Conservation (phyloP, 1,284 basidiomycete species). For the Leccinum angustisporum region DNA sequence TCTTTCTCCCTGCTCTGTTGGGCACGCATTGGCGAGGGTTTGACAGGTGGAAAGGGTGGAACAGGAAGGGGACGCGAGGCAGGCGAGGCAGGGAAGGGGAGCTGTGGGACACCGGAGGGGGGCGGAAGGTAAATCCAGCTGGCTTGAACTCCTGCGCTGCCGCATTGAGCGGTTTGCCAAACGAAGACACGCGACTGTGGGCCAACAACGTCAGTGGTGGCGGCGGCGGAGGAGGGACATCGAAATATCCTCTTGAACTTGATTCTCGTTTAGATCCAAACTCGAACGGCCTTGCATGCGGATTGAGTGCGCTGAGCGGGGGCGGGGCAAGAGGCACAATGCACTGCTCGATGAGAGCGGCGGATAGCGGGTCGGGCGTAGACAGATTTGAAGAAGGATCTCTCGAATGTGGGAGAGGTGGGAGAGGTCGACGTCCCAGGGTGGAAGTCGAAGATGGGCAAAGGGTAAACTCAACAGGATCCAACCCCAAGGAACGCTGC, state of each 20-base stretch:
- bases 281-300: slow-evolving; percentile 77
- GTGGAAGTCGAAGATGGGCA: slow-evolving; percentile 38
- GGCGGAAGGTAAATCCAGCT: slow-evolving; percentile 64
- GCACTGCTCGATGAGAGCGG: slow-evolving; percentile 15
- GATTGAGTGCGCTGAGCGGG: slow-evolving; percentile 56
- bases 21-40: slow-evolving; percentile 32
- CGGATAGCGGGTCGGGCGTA: slow-evolving; percentile 55
- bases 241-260: slow-evolving; percentile 35
- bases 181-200: slow-evolving; percentile 60
- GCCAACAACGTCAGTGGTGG: slow-evolving; percentile 39
- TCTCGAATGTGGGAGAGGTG: slow-evolving; percentile 65
- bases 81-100: slow-evolving; percentile 41
- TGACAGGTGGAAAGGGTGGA: slow-evolving; percentile 31
- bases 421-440: slow-evolving; percentile 47
- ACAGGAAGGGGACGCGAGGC: slow-evolving; percentile 38
- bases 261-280: slow-evolving; percentile 48
- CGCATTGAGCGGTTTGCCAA: slow-evolving; percentile 69
- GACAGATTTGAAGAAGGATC: slow-evolving; percentile 60
- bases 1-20: slow-evolving; percentile 76
- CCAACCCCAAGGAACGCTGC: slow-evolving; percentile 46
- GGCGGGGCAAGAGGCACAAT: slow-evolving; percentile 1
- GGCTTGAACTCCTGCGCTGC: slow-evolving; percentile 81
- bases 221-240: slow-evolving; percentile 34
- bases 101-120: slow-evolving; percentile 60
- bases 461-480: slow-evolving; percentile 36